A percentile compares a stretch with the other conserved stretches of the same genome.
These are phyloP conservation scores for Chrysanthemum makinoi DNA, from an alignment of 129 eudicot genomes.

Conservation along the genomic window DNA sequence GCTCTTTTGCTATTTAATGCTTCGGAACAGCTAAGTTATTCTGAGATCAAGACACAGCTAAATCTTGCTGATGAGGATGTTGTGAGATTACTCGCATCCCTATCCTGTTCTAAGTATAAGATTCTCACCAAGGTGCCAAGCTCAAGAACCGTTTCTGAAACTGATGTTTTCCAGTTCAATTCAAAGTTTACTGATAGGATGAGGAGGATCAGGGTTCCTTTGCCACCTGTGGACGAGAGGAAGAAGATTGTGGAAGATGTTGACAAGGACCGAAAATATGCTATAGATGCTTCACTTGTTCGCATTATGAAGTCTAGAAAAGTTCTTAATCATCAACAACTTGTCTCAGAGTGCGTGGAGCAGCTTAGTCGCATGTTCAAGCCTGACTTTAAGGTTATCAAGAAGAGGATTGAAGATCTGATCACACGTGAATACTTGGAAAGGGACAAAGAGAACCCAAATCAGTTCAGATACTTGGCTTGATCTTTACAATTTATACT, in stretches of 20 bases:
- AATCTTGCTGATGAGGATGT: conserved; percentile 80
- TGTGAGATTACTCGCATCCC: conserved; percentile 65
- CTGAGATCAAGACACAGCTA: conserved; percentile 60
- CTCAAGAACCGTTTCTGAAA: conserved; percentile 48
- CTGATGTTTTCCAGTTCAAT: conserved; percentile 58
- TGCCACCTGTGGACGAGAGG: conserved; percentile 76
- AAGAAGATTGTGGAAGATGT: conserved; percentile 78
- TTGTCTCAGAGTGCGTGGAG: conserved; percentile 70
- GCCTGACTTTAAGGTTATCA: conserved; percentile 77
- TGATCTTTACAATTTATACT: conserved; percentile 18
- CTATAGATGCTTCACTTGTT: conserved; percentile 81
- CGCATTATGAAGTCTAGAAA: conserved; percentile 80
- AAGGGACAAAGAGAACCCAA: conserved; percentile 66
- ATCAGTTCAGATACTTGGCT: conserved; percentile 62
- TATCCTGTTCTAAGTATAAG: conserved; percentile 78
- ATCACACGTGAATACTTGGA: conserved; percentile 69
- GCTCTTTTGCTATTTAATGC: conserved; percentile 65
- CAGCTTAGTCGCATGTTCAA: conserved; percentile 75
- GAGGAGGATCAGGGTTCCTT: conserved; percentile 87
- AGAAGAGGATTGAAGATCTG: conserved; percentile 81
- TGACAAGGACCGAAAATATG: conserved; percentile 67
- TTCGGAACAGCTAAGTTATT: conserved; percentile 59
- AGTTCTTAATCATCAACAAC: conserved; percentile 62
- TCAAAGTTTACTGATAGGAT: conserved; percentile 63
- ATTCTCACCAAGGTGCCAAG: conserved; percentile 70